Base-by-base conservation (phyloP, 2,329 filamentous ascomycete species). In the Cytospora paraplurivora region DNA sequence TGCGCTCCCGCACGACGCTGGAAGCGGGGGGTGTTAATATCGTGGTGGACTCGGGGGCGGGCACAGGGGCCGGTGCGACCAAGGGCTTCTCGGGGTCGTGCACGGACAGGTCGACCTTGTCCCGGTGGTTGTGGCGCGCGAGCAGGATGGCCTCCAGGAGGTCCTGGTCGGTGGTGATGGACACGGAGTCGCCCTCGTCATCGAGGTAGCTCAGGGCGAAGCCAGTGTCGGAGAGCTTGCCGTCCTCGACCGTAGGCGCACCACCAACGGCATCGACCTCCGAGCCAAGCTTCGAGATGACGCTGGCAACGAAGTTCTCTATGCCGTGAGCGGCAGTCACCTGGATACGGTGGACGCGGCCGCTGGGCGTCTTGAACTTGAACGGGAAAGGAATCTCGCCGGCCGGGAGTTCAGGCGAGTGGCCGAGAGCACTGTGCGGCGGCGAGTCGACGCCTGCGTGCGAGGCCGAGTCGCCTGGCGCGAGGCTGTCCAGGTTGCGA, bases 341-440 rank as follows among this genome's bases (percentile, higher is more conserved):
- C 72, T 98, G 95, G 57, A 99, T 80, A 61, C 95, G 88, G 77
- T 99, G 95, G 19, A 98, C 93, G 59, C 95, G 91, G 53, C 94
- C 95, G 70, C 92, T 93, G 1, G 95, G 95, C 1, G 95, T 93
- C 81, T 98, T 98, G 85, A 99, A 99, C 77, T 99, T 99, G 87
- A 99, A 99, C 3, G 94, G 87, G 78, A 98, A 99, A 0, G 94
- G 92, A 12, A 86, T 77, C 68, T 96, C 91, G 71, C 91, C 85
- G 1, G 85, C 80, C 4, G 81, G 78, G 19, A 88, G 82, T 54
- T 89, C 82, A 2, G 75, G 75, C 3, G 73, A 71, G 52, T 87
- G 76, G 8, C 82, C 75, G 27, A 86, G 69, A 32, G 76, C 79
- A 21, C 90, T 93, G 61, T 86, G 88, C 21, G 88, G 81, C 13